phyloP scores from a whole-genome alignment of 2,329 filamentous ascomycete species.

The Epichloe gansuensis region DNA sequence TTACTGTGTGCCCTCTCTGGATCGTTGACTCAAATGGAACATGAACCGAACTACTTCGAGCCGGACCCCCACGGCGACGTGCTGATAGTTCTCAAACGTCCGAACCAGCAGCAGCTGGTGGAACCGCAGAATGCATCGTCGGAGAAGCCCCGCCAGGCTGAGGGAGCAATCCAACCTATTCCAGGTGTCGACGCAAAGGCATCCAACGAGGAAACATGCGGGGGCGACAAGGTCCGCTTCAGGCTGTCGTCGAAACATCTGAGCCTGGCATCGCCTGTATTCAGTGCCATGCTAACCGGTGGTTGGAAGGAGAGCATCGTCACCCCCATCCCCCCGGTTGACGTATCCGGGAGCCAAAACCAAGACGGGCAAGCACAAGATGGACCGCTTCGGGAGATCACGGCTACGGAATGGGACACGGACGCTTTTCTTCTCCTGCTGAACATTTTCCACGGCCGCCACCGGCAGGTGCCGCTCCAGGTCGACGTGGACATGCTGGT shows the following conservation, averaged over 20 bases:
- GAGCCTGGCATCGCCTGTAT: conserved; percentile 17
- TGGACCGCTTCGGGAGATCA: neutral
- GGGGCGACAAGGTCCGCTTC: neutral
- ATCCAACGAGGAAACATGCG: neutral
- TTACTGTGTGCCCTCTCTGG: no score
- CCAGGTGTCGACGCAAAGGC: neutral
- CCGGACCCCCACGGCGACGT: conserved; percentile 1
- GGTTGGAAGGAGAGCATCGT: conserved; percentile 9
- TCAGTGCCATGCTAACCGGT: conserved; percentile 7
- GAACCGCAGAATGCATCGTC: no score
- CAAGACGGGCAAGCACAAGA: neutral
- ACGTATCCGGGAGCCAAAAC: neutral
- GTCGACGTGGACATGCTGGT: conserved; percentile 27
- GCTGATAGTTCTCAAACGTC: neutral
- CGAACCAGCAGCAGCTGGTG: neutral
- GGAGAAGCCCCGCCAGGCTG: neutral
- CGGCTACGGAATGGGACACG: neutral
- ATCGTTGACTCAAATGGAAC: neutral
- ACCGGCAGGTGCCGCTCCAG: conserved; percentile 5
- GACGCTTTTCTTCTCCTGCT: neutral
- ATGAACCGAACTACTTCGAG: neutral
- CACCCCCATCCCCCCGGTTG: conserved; percentile 7
- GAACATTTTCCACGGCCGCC: neutral
- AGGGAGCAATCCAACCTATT: neutral
- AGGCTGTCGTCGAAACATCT: conserved; percentile 23